Conservation (phyloP, 2,329 filamentous ascomycete species). For the Fusarium burgessii region DNA sequence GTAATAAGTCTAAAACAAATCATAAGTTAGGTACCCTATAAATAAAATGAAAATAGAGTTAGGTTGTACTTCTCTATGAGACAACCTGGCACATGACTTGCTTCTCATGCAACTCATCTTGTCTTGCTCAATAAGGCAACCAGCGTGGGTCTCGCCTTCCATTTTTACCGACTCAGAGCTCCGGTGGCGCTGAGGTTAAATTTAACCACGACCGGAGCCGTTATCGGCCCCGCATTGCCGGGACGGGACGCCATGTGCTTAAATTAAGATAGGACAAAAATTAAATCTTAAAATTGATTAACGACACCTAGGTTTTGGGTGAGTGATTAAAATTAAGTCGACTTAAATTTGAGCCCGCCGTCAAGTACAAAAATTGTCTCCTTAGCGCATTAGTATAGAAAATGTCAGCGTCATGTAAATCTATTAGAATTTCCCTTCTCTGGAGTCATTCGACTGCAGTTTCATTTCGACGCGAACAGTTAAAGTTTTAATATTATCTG, state of each 20-base stretch:
- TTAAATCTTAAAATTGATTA: not conserved
- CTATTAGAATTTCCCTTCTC: not conserved
- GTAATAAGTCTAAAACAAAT: not conserved
- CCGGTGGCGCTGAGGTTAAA: constrained; percentile 15
- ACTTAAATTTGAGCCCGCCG: not conserved
- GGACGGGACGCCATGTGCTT: constrained; percentile 1
- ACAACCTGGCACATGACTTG: constrained; percentile 14
- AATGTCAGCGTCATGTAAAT: not conserved
- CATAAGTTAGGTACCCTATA: not conserved
- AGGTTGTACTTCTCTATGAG: not conserved
- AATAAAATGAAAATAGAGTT: not conserved
- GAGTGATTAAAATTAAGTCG: not conserved
- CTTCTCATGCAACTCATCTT: constrained; percentile 10
- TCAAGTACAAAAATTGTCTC: not conserved
- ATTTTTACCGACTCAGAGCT: constrained; percentile 2
- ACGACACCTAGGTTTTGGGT: not conserved
- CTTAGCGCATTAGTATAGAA: too few species aligned
- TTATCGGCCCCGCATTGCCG: constrained; percentile 20
- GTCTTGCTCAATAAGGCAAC: constrained; percentile 7
- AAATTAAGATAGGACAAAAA: constrained; percentile 1
- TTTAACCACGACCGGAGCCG: constrained; percentile 14
- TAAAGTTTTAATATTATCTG: too few species aligned
- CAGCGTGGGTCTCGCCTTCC: constrained; percentile 16
- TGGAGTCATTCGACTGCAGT: too few species aligned
- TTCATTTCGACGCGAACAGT: not conserved